These are phyloP conservation scores for Phanerochaete sordida DNA, from an alignment of 768 basidiomycete species.

Conservation along the genomic window DNA sequence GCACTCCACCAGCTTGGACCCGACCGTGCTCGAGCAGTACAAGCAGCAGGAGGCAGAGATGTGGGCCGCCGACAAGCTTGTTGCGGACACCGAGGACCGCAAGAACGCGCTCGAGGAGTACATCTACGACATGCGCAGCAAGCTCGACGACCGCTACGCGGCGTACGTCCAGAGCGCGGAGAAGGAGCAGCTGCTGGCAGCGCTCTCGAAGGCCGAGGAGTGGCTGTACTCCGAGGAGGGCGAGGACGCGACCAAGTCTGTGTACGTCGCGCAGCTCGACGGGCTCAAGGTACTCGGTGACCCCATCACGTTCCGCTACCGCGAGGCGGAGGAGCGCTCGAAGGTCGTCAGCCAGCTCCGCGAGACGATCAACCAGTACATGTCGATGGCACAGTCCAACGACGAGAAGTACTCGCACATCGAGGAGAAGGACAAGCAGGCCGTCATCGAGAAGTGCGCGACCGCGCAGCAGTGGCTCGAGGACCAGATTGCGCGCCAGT, in stretches of 20 bases:
- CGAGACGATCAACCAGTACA: slow-evolving; percentile 85
- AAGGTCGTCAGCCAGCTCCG: slow-evolving; percentile 71
- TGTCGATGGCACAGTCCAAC: slow-evolving; percentile 72
- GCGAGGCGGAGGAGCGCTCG: slow-evolving; percentile 79
- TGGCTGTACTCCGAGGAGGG: slow-evolving; percentile 98
- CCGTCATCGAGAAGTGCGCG: slow-evolving; percentile 85
- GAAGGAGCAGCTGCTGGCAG: slow-evolving; percentile 69
- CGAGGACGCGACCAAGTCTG: slow-evolving; percentile 93
- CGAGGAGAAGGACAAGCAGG: slow-evolving; percentile 81
- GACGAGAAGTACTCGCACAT: slow-evolving; percentile 93
- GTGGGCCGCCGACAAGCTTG: slow-evolving; percentile 91
- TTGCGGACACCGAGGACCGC: slow-evolving; percentile 97
- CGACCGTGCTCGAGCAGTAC: slow-evolving; percentile 55
- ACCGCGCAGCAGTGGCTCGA: slow-evolving; percentile 94
- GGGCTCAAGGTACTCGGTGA: slow-evolving; percentile 82
- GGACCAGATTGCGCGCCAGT: slow-evolving; percentile 84
- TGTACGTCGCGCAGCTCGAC: slow-evolving; percentile 84
- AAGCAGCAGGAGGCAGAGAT: slow-evolving; percentile 86
- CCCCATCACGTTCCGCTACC: slow-evolving; percentile 79
- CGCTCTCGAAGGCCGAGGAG: slow-evolving; percentile 80
- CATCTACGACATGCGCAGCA: slow-evolving; percentile 91
- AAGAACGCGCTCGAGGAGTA: slow-evolving; percentile 99
- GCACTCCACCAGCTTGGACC: slow-evolving; percentile 61
- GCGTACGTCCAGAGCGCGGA: slow-evolving; percentile 71
- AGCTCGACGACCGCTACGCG: slow-evolving; percentile 87